A percentile compares a stretch with the other conserved stretches of the same genome.
These are phyloP conservation scores for Dissophora ornata DNA, from an alignment of 192 early-diverging fungal genomes.

Conservation along the genomic window DNA sequence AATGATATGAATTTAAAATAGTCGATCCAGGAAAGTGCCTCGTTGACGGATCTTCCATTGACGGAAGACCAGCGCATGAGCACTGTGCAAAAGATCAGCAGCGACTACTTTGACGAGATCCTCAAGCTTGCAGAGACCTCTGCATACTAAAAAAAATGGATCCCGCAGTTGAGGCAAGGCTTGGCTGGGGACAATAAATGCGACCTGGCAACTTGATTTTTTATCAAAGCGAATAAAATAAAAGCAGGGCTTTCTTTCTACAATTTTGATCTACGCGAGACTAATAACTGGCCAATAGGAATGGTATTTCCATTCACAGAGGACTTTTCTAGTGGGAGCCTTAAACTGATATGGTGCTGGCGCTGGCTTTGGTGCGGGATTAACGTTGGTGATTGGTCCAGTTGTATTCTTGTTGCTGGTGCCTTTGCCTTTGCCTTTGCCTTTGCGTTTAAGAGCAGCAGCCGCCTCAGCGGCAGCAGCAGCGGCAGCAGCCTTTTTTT, in stretches of 20 bases:
- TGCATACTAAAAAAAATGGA: constrained; percentile 10
- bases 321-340: constrained; percentile 2
- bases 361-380: not conserved
- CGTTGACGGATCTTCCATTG: constrained; percentile 24
- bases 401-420: no score
- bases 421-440: constrained; percentile 8
- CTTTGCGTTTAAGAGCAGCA: not conserved
- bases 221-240: not conserved
- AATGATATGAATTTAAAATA: no score
- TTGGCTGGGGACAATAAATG: not conserved
- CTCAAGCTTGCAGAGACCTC: constrained; percentile 32
- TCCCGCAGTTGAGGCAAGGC: no score
- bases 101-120: constrained; percentile 49
- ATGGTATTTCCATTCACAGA: constrained; percentile 50
- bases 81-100: constrained; percentile 46
- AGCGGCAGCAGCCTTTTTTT: not conserved
- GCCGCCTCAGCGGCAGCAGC: not conserved
- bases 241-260: not conserved
- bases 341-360: constrained; percentile 1
- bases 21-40: constrained; percentile 29
- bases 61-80: constrained; percentile 34
- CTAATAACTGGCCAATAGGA: constrained; percentile 42
- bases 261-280: not conserved
- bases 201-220: no score
- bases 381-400: no score